Percentiles rank a stretch among this genome's conserved stretches.
These are phyloP conservation scores for Dictyostelium firmibasis DNA, from an alignment of 78 protist species.

Conservation along the genomic window DNA sequence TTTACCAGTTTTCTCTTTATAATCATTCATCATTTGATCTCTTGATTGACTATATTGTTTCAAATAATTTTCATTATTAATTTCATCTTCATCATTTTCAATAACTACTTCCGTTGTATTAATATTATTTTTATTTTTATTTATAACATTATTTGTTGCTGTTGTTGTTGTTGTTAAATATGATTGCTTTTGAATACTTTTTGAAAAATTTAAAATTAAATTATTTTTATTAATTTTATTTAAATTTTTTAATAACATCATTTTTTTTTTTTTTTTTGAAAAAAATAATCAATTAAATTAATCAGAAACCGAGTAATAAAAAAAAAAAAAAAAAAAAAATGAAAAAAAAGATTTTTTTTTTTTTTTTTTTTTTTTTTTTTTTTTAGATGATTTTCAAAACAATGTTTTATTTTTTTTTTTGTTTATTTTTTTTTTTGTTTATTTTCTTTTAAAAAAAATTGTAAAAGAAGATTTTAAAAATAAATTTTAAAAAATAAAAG, in stretches of 20 bases:
- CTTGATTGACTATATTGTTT: slow-evolving; percentile 8
- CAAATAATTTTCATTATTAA: neutral
- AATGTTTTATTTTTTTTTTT: neutral
- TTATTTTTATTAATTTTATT: neutral
- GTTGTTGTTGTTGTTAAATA: neutral
- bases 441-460: no score
- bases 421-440: no score
- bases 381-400: neutral
- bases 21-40: slow-evolving; percentile 39
- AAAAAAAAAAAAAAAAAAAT: neutral
- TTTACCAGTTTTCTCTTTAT: slow-evolving; percentile 27
- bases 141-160: no score
- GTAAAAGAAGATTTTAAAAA: no score
- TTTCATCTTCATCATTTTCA: neutral
- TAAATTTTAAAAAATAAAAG: no score
- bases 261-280: neutral
- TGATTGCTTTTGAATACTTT: neutral
- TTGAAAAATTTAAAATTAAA: neutral
- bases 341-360: neutral
- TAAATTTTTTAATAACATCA: neutral
- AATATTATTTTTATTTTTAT: neutral
- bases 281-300: no score
- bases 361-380: neutral
- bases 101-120: neutral
- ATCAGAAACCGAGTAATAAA: neutral